These are phyloP conservation scores for Cutaneotrichosporon spelunceum DNA, from an alignment of 1,284 basidiomycete genomes.

Conservation along the genomic window DNA sequence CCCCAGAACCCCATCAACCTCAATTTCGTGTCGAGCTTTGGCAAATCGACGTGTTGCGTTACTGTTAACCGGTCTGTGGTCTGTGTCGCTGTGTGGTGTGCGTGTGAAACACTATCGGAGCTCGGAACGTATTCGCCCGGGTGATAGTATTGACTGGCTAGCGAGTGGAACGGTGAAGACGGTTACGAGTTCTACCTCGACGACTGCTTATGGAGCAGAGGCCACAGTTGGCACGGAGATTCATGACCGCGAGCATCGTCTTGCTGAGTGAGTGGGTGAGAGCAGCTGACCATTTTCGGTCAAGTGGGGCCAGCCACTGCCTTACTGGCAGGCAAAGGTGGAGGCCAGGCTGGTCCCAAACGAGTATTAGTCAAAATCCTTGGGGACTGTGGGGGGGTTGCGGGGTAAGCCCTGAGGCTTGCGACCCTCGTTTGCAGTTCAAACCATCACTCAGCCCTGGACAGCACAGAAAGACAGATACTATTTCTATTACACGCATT, in stretches of 20 bases:
- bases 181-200: background rate
- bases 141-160: background rate
- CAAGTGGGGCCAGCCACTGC: background rate
- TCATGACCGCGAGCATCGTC: background rate
- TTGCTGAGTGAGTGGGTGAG: background rate
- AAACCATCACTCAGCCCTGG: too few relatives aligned
- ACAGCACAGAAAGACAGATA: too few relatives aligned
- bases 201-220: background rate
- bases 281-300: background rate
- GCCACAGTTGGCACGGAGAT: slow-evolving; percentile 2
- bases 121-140: background rate
- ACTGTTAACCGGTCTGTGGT: background rate
- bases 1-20: slow-evolving; percentile 2
- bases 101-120: background rate
- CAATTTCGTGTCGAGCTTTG: background rate
- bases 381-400: background rate
- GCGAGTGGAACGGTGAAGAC: background rate
- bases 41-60: background rate
- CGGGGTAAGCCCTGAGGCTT: background rate
- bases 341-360: background rate
- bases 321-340: background rate
- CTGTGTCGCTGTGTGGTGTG: background rate
- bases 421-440: too few relatives aligned
- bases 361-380: background rate
- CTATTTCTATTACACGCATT: too few relatives aligned